Evolutionary conservation across 441 rosid genomes (phyloP), one percentile per base, ranked within the genome.

Genomic region (Brassica hybrid): DNA sequence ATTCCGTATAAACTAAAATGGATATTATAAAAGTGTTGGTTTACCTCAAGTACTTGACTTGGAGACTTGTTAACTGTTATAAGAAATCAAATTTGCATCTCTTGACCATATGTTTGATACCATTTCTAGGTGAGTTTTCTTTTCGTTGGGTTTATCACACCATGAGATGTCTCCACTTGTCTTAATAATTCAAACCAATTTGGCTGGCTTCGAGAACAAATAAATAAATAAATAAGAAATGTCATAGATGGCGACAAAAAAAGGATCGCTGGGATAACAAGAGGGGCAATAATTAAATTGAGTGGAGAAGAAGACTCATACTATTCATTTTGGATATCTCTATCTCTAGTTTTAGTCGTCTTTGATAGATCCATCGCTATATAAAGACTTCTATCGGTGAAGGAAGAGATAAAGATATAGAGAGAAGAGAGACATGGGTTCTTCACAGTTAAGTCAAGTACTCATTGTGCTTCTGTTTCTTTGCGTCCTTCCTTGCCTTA

Each of bases 401-500:
- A 52, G 19, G 38, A 57, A 25, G 36, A 61, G 41, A 65, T 34
- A 56, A 7, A 54, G 11, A 54, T 1, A 69, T 3, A 69, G 19
- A 60, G 67, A 72, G 16, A 16, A 16, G 21, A 16, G 21, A 52
- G 23, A 52, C 58, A 72, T 71, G 67, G 43, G 43, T 45, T 67
- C 38, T 45, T 43, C 38, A 23, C 57, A 13, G 17, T 4, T 19
- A 27, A 48, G 59, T 43, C 75, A 60, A 6, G 60, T 45, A 12
- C 17, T 71, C 17, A 23, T 43, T 11, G 56, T 16, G 41, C 13
- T 72, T 72, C 45, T 72, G 12, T 12, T 72, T 43, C 18, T 72
- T 72, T 43, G 45, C 43, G 67, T 61, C 13, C 13, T 72, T 30
- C 45, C 67, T 61, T 60, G 43, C 67, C 18, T 43, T n/a, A 60